These are phyloP conservation scores for Paramecium biaurelia DNA, from an alignment of 73 alveolate species.

Conservation along the genomic window DNA sequence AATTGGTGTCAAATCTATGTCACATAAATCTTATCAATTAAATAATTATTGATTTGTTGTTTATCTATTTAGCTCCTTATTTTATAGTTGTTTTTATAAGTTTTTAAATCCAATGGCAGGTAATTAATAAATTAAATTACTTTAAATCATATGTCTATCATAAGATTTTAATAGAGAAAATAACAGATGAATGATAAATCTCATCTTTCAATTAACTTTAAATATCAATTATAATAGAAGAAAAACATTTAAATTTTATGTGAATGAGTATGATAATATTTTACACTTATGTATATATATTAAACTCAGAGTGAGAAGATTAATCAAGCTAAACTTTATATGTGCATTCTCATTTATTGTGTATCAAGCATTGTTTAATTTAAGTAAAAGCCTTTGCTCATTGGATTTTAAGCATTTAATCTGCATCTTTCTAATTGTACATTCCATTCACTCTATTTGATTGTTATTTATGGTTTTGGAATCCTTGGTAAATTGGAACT, in stretches of 20 bases:
- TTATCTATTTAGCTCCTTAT: not conserved
- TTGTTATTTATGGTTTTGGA: not conserved
- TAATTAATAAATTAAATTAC: not conserved
- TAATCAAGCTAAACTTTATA: not conserved
- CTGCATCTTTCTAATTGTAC: not conserved
- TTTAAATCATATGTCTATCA: not conserved
- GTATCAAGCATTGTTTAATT: not conserved
- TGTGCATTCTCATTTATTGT: not conserved
- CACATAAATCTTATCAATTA: not conserved
- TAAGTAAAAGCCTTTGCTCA: not conserved
- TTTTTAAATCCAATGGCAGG: not conserved
- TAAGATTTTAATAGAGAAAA: not conserved
- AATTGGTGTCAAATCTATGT: no score
- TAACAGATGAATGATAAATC: not conserved
- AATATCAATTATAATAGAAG: not conserved
- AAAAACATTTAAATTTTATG: not conserved
- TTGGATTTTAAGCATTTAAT: not conserved
- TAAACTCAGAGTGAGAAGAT: not conserved
- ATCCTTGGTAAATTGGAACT: not conserved
- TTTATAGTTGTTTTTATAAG: not conserved
- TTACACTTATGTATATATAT: not conserved
- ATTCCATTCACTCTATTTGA: not conserved
- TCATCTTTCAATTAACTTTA: not conserved
- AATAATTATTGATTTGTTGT: not conserved
- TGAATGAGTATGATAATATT: not conserved